These are phyloP conservation scores for Alternaria brassicae DNA, from an alignment of 2,329 filamentous ascomycete genomes.

Conservation along the genomic window DNA sequence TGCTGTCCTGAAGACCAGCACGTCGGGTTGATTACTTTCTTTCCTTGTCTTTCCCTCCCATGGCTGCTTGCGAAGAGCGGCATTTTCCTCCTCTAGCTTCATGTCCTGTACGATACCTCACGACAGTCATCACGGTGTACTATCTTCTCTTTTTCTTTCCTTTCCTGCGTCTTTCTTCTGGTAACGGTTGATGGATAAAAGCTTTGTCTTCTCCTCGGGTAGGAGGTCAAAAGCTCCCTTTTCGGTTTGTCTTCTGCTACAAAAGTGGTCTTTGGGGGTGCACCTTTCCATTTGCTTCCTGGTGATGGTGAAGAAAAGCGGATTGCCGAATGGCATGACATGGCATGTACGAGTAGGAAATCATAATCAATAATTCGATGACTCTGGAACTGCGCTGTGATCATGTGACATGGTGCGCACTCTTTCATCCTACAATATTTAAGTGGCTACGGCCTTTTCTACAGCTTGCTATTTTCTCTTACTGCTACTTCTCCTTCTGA, in stretches of 20 bases:
- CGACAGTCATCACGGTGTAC: neutral
- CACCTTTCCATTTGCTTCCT: neutral
- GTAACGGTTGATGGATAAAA: neutral
- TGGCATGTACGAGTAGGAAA: neutral
- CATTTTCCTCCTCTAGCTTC: neutral
- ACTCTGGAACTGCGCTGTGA: neutral
- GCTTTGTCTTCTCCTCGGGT: neutral
- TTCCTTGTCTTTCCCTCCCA: neutral
- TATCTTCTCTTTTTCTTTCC: neutral
- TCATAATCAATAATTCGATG: neutral
- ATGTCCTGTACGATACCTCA: constrained; percentile 4
- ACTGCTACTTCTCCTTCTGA: constrained; percentile 32
- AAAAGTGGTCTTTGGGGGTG: neutral
- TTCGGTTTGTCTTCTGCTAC: neutral
- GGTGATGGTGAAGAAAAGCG: neutral
- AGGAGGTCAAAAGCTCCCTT: neutral
- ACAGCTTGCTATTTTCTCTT: neutral
- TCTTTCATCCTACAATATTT: neutral
- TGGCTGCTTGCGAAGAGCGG: neutral
- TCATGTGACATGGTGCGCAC: neutral
- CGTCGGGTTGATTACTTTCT: neutral
- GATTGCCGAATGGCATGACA: neutral
- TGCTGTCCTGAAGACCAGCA: constrained; percentile 4
- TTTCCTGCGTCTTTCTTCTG: neutral
- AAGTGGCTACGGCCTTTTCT: neutral